Percentiles rank a stretch among this genome's conserved stretches.
Conservation (phyloP, 345 rosid species). For the Eucalyptus regnans region DNA sequence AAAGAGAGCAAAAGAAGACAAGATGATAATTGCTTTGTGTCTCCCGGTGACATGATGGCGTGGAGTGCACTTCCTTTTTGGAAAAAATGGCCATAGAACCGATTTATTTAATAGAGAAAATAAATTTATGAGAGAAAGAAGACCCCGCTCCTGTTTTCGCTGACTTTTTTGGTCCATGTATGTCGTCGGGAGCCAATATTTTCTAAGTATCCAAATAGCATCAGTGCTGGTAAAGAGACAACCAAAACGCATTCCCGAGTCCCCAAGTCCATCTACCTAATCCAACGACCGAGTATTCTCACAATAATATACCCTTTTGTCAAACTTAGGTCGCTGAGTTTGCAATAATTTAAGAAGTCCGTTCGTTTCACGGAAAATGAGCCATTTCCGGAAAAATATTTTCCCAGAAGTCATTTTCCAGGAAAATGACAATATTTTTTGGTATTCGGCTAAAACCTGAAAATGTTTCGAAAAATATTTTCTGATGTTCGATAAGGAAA, state of each 20-base stretch:
- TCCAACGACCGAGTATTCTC: background rate
- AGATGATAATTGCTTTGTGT: background rate
- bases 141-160: background rate
- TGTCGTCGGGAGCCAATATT: background rate
- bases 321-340: background rate
- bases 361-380: too few relatives aligned
- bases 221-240: background rate
- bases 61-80: background rate
- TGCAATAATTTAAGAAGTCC: background rate
- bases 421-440: too few relatives aligned
- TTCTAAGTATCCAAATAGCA: background rate
- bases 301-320: background rate
- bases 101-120: background rate
- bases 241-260: background rate
- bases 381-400: too few relatives aligned
- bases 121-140: background rate
- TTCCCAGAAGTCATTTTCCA: too few relatives aligned
- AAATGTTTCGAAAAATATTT: too few relatives aligned
- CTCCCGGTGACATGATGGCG: background rate
- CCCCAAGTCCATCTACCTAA: background rate
- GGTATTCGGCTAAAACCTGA: too few relatives aligned
- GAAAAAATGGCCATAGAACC: background rate
- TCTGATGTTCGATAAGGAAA: too few relatives aligned
- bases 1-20: background rate
- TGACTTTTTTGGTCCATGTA: background rate